These are phyloP conservation scores for Vanrija sp. DNA, from an alignment of 1,284 basidiomycete genomes.

Conservation along the genomic window DNA sequence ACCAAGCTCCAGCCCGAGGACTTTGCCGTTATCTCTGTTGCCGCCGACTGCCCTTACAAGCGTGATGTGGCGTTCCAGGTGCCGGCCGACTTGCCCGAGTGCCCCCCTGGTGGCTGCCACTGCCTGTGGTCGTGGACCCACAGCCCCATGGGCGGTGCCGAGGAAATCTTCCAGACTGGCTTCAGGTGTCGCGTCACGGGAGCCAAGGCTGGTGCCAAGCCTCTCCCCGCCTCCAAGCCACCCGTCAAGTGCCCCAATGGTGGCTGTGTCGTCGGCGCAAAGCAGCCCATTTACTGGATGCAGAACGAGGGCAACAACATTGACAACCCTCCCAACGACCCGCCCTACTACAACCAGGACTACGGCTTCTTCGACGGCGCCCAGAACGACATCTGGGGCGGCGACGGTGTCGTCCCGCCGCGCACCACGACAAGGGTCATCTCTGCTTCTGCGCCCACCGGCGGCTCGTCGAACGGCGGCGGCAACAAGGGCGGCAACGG, in stretches of 20 bases:
- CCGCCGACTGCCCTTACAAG: slow-evolving; percentile 67
- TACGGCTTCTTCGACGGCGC: slow-evolving; percentile 33
- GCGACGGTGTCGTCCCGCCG: no score
- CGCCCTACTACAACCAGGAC: slow-evolving; percentile 24
- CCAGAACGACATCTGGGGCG: slow-evolving; percentile 29
- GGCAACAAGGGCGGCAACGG: no score
- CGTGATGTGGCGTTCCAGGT: slow-evolving; percentile 60
- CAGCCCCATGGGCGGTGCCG: slow-evolving; percentile 17
- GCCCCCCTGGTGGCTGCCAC: slow-evolving; percentile 61
- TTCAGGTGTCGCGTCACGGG: slow-evolving; percentile 67
- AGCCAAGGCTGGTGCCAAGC: slow-evolving; percentile 44
- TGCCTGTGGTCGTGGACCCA: slow-evolving; percentile 70
- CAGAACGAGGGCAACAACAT: slow-evolving; percentile 10
- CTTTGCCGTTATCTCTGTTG: slow-evolving; percentile 67
- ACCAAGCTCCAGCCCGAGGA: slow-evolving; percentile 59
- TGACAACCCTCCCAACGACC: slow-evolving; percentile 55
- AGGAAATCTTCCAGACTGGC: slow-evolving; percentile 60
- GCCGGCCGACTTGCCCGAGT: slow-evolving; percentile 63
- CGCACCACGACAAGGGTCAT: no score
- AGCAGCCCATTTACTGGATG: slow-evolving; percentile 11
- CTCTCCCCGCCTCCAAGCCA: slow-evolving; percentile 49
- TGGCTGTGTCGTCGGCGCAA: slow-evolving; percentile 34
- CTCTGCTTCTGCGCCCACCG: no score
- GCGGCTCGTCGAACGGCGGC: no score
- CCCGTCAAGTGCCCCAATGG: slow-evolving; percentile 31